Evolutionary conservation across 176 grass and related monocot genomes (phyloP), one percentile per base, ranked within the genome.

Genomic region (Thalia dealbata): DNA sequence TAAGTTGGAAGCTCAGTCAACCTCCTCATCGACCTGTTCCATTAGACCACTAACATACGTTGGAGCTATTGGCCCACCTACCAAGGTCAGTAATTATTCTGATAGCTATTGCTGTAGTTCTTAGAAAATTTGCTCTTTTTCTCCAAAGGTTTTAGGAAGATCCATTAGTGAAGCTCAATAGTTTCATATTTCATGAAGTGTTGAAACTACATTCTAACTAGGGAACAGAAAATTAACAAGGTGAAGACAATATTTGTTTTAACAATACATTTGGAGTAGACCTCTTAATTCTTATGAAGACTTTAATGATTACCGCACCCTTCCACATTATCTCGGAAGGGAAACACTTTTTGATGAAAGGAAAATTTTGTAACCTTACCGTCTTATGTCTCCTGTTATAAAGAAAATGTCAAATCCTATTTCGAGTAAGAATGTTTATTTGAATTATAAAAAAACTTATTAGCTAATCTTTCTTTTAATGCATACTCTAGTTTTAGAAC

Each of bases 1-100:
- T 77, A 24, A 48, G 28, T 46, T 77, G 28, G 63, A 68, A 67
- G 61, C 75, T 68, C 62, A 41, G 41, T 68, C 48, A 23, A 38
- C 75, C 25, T 68, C 45, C 63, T 61, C 55, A 26, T 24, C 25
- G 8, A 32, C 50, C 25, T 73, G 56, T 75, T n/a, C 41, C 38
- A 48, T 62, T 46, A 62, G 41, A 75, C 73, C 38, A 13, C 62
- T 62, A 22, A 64, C 73, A 26, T 75, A 61, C 62, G 21, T 46
- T 26, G 73, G 55, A 62, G 35, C 73, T 10, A 14, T 75, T 48
- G 73, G 73, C 41, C 73, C 58, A 19, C 58, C 35, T 3, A 75
- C 58, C 41, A 75, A 75, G 73, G 73, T 75, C 58, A 26, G 58
- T 61, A 12, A 44, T 61, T n/a, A 12, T 16, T 75, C 45, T 48